Conservation (phyloP, 1,284 basidiomycete species). For the Tilletia caries region DNA sequence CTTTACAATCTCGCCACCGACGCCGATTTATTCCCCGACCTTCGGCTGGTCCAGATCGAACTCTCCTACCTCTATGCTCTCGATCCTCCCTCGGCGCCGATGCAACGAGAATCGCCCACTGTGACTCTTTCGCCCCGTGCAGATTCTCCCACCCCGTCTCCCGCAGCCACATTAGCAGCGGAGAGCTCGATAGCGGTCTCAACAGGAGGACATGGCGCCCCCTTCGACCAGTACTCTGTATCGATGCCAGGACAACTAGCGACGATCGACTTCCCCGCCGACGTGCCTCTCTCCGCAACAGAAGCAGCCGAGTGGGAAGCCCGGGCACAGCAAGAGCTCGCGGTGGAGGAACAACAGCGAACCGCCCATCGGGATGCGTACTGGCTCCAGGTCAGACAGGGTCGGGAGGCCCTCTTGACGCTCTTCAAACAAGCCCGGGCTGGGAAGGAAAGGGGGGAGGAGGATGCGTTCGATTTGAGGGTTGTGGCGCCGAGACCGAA, state of each 20-base stretch:
- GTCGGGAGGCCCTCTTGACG: slow-evolving; percentile 11
- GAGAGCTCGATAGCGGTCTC: background rate
- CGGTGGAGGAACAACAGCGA: slow-evolving; percentile 8
- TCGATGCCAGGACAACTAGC: background rate
- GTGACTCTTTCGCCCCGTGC: background rate
- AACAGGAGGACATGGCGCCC: background rate
- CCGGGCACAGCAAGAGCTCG: background rate
- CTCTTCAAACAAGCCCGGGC: slow-evolving; percentile 11
- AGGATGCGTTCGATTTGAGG: slow-evolving; percentile 10
- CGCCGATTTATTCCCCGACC: background rate
- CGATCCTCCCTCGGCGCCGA: background rate
- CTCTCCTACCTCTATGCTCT: background rate
- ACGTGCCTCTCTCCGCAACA: background rate
- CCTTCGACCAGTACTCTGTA: background rate
- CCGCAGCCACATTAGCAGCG: background rate
- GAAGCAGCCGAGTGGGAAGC: slow-evolving; percentile 7
- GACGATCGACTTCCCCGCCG: slow-evolving; percentile 12
- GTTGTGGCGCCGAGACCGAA: slow-evolving; percentile 14
- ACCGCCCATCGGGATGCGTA: slow-evolving; percentile 17
- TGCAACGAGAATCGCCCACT: background rate
- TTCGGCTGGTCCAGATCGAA: slow-evolving; percentile 3
- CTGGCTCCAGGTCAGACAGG: slow-evolving; percentile 14
- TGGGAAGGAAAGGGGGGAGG: background rate
- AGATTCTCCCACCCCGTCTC: too few relatives aligned
- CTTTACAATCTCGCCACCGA: slow-evolving; percentile 13